These are phyloP conservation scores for Suillus decipiens DNA, from an alignment of 768 basidiomycete species.

Conservation along the genomic window DNA sequence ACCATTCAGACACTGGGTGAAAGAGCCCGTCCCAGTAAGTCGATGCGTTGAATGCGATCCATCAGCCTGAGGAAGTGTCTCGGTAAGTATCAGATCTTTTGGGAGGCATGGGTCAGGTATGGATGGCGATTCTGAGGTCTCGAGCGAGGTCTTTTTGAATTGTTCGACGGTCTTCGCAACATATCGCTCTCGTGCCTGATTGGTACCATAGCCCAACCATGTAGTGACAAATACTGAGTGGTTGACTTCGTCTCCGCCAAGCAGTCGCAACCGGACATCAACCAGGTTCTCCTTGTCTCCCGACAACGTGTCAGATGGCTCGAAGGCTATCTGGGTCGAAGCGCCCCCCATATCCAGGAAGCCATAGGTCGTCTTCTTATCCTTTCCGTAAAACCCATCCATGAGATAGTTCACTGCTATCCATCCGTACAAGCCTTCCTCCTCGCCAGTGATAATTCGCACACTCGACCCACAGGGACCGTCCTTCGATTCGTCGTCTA, in stretches of 20 bases:
- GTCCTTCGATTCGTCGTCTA: conserved; percentile 60
- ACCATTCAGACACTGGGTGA: conserved; percentile 75
- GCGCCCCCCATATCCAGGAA: conserved; percentile 99
- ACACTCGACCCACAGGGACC: conserved; percentile 94
- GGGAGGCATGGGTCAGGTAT: conserved; percentile 93
- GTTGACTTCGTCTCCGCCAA: conserved; percentile 83
- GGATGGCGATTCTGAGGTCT: conserved; percentile 29
- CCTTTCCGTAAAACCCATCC: conserved; percentile 78
- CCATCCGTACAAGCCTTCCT: conserved; percentile 98
- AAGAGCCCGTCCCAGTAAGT: conserved; percentile 87
- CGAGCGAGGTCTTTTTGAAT: conserved; percentile 19
- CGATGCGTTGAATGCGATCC: conserved; percentile 54
- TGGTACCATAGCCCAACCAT: conserved; percentile 98
- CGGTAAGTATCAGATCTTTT: conserved; percentile 62
- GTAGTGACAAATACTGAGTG: conserved; percentile 97
- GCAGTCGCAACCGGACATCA: conserved; percentile 76
- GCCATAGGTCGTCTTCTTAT: conserved; percentile 84
- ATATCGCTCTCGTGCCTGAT: conserved; percentile 94
- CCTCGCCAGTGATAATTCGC: conserved; percentile 94
- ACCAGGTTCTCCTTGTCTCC: conserved; percentile 59
- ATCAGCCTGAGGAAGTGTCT: conserved; percentile 49
- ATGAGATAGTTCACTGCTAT: conserved; percentile 99
- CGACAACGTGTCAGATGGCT: conserved; percentile 67
- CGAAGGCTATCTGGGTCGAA: conserved; percentile 98
- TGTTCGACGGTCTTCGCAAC: conserved; percentile 64